Evolutionary conservation across 1,284 basidiomycete species (phyloP).

Genomic region (Singerocomus rubriflavus): DNA sequence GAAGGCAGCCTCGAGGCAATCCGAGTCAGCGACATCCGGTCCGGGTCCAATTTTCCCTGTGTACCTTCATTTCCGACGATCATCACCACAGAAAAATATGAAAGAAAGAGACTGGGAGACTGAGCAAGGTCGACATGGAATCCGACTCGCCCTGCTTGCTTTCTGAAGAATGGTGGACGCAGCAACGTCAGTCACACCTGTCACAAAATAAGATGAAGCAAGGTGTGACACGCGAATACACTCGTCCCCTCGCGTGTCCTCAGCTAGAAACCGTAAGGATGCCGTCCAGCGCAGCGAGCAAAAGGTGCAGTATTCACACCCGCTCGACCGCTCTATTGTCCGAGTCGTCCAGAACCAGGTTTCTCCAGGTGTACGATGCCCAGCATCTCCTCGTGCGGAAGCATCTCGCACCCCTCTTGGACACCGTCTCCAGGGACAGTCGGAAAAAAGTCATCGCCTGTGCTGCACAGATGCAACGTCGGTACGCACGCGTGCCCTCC

Average conservation of each 20-base stretch:
- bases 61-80: slow-evolving; percentile 10
- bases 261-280: slow-evolving; percentile 3
- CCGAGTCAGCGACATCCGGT: slow-evolving; percentile 6
- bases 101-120: not conserved
- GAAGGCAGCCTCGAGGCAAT: slow-evolving; percentile 31
- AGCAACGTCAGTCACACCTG: not conserved
- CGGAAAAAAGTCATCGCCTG: slow-evolving; percentile 34
- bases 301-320: slow-evolving; percentile 12
- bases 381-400: slow-evolving; percentile 42
- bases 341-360: slow-evolving; percentile 28
- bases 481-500: slow-evolving; percentile 41
- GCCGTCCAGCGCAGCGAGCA: slow-evolving; percentile 17
- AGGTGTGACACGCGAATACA: not conserved
- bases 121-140: no score
- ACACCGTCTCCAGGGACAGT: slow-evolving; percentile 34
- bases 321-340: not conserved
- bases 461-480: slow-evolving; percentile 36
- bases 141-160: no score
- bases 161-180: no score
- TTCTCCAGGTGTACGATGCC: slow-evolving; percentile 41
- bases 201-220: slow-evolving; percentile 4
- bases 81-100: slow-evolving; percentile 7
- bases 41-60: slow-evolving; percentile 10
- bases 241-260: not conserved
- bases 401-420: slow-evolving; percentile 42